Base-by-base conservation (phyloP, 2,329 filamentous ascomycete genomes). In the Aspergillus viridinutans region DNA sequence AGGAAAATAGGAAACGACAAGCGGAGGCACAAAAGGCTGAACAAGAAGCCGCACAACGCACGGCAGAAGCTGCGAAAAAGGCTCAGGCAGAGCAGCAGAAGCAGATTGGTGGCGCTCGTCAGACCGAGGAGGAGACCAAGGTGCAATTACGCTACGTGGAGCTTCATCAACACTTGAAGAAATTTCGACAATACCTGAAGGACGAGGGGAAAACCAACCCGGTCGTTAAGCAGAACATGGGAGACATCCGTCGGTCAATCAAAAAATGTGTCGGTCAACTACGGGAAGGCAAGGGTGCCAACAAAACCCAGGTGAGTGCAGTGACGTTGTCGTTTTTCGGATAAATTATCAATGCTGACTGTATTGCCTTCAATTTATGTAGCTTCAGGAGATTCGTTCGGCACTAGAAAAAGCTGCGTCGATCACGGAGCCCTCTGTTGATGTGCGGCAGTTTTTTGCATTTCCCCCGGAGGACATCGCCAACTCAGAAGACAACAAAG, bases 161-260 rank as follows among this genome's bases (percentile, higher is more conserved):
- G 23, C 72, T 94, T 26, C 90, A 93, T 67, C 79, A 84, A 58
- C 84, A 83, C 43, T 79, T 95, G 25, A 95, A 87, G 67, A 67
- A 76, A 7, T 72, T 86, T 62, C 78, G 84, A 14, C 70, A 83
- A 58, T 79, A 81, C 38, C 74, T 89, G 53, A 67, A 69, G 2
- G 74, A 80, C 3, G 79, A 86, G 63, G 79, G 79, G 4, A 84
- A 85, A 64, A 75, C 78, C 23, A 83, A 87, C 71, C 65, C 71
- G 61, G 73, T 68, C 1, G 74, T 92, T 28, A 90, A 90, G 71
- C 79, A 81, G 52, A 81, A 83, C 38, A 81, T 90, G 68, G 88
- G 89, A 35, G 84, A 90, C 54, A 85, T 90, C 79, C 82, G 90
- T 43, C 81, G 90, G 57, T 83, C 86, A 45, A 85, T 94, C 53